Percentiles rank a stretch among this genome's conserved stretches.
phyloP scores from a whole-genome alignment of 805 yeast genomes.

The Saccharomycopsis microspora region DNA sequence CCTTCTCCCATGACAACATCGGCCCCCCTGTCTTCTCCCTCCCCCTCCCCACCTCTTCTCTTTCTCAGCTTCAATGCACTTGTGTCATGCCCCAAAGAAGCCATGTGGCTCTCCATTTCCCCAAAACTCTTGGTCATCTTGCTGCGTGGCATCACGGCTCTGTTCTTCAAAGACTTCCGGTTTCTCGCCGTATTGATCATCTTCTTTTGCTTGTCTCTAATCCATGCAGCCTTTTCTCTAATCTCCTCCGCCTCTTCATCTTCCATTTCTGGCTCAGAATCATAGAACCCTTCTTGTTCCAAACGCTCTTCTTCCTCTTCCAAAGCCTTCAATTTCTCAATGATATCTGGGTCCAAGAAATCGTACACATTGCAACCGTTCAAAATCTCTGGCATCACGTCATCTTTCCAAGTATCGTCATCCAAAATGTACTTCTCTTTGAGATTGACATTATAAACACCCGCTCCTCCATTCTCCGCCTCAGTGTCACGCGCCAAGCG shows the following conservation, averaged over 20 bases:
- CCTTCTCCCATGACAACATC: slow-evolving; percentile 61
- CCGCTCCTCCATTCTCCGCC: slow-evolving; percentile 96
- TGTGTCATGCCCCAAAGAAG: slow-evolving; percentile 82
- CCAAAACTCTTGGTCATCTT: slow-evolving; percentile 62
- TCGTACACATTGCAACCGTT: slow-evolving; percentile 97
- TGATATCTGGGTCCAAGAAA: slow-evolving; percentile 92
- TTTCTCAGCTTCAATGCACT: slow-evolving; percentile 46
- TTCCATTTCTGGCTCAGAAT: slow-evolving; percentile 64
- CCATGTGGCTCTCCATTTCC: slow-evolving; percentile 85
- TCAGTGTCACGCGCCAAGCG: slow-evolving; percentile 80
- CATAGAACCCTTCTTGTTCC: slow-evolving; percentile 91
- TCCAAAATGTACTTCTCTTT: slow-evolving; percentile 87
- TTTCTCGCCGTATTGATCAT: slow-evolving; percentile 84
- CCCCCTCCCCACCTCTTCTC: slow-evolving; percentile 28
- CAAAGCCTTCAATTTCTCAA: slow-evolving; percentile 82
- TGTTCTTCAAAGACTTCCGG: slow-evolving; percentile 79
- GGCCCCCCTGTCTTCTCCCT: slow-evolving; percentile 38
- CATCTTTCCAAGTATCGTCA: slow-evolving; percentile 96
- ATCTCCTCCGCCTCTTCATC: slow-evolving; percentile 62
- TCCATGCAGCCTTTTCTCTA: slow-evolving; percentile 86
- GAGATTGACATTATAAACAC: slow-evolving; percentile 89
- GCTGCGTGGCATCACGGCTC: slow-evolving; percentile 84
- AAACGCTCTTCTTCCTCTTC: slow-evolving; percentile 96
- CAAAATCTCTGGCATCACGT: slow-evolving; percentile 90
- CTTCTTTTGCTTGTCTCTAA: slow-evolving; percentile 86